Conservation (phyloP, 345 rosid genomes). For the Alliaria petiolata region DNA sequence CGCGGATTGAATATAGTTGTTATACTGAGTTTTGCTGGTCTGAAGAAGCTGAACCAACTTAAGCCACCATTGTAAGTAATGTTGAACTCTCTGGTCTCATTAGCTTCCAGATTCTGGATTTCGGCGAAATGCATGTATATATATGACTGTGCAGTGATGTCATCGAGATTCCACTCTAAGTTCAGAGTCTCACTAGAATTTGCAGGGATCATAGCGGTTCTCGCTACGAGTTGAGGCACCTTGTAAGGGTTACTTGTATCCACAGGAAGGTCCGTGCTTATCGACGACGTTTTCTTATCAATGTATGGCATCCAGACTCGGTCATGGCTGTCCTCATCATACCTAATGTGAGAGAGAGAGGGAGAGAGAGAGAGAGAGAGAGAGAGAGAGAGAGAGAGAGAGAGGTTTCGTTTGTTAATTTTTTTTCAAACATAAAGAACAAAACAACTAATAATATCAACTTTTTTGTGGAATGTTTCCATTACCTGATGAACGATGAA, state of each 20-base stretch:
- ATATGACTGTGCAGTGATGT: neutral
- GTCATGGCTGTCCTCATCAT: slow-evolving; percentile 33
- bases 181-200: slow-evolving; percentile 3
- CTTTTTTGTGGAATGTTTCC: neutral
- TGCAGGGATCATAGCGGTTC: slow-evolving; percentile 14
- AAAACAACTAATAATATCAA: too few species aligned
- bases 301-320: slow-evolving; percentile 31
- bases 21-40: slow-evolving; percentile 4
- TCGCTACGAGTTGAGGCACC: slow-evolving; percentile 19
- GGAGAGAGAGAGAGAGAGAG: too few species aligned
- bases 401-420: neutral
- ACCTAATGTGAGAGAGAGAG: too few species aligned
- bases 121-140: slow-evolving; percentile 41
- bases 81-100: slow-evolving; percentile 28
- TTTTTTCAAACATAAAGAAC: too few species aligned
- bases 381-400: neutral
- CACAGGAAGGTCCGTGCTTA: neutral
- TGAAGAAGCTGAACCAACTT: slow-evolving; percentile 10
- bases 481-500: slow-evolving; percentile 1
- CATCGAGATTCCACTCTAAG: neutral
- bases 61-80: slow-evolving; percentile 11
- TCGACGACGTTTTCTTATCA: neutral
- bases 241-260: neutral
- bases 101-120: neutral
- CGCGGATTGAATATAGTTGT: slow-evolving; percentile 3